phyloP scores from a whole-genome alignment of 2,329 filamentous ascomycete species.

The Mariannaea sp. region DNA sequence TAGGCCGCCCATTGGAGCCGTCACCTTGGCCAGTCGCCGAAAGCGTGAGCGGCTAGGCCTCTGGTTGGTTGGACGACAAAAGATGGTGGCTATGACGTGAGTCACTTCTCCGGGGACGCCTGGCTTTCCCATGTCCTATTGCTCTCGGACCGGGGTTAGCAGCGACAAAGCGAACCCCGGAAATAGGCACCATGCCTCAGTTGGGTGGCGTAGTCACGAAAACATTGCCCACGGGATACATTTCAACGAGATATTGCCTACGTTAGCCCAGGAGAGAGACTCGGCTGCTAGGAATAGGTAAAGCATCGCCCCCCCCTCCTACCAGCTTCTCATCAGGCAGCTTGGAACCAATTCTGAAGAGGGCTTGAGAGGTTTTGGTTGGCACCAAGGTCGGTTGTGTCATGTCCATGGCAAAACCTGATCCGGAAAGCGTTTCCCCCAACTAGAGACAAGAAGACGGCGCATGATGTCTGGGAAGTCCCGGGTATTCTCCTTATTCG shows the following conservation, averaged over 20 bases:
- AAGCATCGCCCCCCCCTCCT: no score
- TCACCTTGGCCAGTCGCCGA: slow-evolving; percentile 1
- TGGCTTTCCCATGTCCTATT: neutral
- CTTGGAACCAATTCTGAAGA: no score
- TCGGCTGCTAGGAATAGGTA: no score
- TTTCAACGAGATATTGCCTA: no score
- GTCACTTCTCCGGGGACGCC: slow-evolving; percentile 1
- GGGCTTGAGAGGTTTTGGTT: no score
- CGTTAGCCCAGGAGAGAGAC: no score
- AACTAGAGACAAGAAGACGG: neutral
- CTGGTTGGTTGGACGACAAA: neutral
- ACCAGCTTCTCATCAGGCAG: no score
- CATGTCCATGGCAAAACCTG: no score
- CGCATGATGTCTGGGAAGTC: neutral
- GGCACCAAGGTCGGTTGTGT: no score
- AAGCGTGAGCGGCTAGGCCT: neutral
- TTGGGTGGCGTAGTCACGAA: neutral
- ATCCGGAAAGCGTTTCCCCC: neutral
- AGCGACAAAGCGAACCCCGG: neutral
- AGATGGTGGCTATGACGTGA: slow-evolving; percentile 15
- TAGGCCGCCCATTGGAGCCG: slow-evolving; percentile 12
- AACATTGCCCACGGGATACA: neutral
- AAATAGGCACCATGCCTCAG: neutral
- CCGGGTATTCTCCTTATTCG: neutral
- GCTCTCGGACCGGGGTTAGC: neutral